Percentiles rank a stretch among this genome's conserved stretches.
These are phyloP conservation scores for Hyaloscypha bicolor DNA, from an alignment of 495 filamentous ascomycete genomes.

Conservation along the genomic window DNA sequence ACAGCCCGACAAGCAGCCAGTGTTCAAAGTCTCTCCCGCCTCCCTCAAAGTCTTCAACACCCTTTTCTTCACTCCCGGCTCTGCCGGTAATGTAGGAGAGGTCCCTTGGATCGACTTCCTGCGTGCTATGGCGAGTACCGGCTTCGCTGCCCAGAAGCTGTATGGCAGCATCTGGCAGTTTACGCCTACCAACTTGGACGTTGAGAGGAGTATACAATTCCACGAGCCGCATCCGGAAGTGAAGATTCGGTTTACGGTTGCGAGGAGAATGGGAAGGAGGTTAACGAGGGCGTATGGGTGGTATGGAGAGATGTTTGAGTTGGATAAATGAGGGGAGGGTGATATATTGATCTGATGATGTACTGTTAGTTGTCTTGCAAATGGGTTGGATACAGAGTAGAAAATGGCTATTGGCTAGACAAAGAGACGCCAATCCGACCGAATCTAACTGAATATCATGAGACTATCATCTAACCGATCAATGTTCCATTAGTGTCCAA, in stretches of 20 bases:
- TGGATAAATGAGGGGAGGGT: too few species aligned
- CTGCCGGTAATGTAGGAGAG: conserved; percentile 40
- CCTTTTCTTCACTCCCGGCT: conserved; percentile 43
- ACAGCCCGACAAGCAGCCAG: not conserved
- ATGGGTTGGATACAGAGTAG: too few species aligned
- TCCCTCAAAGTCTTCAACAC: conserved; percentile 48
- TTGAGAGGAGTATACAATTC: conserved; percentile 48
- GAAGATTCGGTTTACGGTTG: conserved; percentile 47
- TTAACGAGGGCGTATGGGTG: conserved; percentile 47
- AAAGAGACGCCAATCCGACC: too few species aligned
- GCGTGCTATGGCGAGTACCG: conserved; percentile 48
- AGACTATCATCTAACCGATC: too few species aligned
- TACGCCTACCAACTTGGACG: conserved; percentile 33
- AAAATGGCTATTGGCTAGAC: too few species aligned
- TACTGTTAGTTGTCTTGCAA: too few species aligned
- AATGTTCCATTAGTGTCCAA: too few species aligned
- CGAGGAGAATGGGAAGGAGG: conserved; percentile 44
- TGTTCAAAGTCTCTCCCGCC: conserved; percentile 31
- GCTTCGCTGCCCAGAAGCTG: conserved; percentile 49
- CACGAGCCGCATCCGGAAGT: conserved; percentile 52
- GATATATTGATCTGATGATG: too few species aligned
- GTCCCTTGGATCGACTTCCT: conserved; percentile 55
- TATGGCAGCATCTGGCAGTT: conserved; percentile 59
- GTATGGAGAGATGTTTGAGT: conserved; percentile 8
- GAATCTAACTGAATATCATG: too few species aligned